Evolutionary conservation across 2,329 filamentous ascomycete species (phyloP), one percentile per base, ranked within the genome.

Genomic region (Microcera coccophila): DNA sequence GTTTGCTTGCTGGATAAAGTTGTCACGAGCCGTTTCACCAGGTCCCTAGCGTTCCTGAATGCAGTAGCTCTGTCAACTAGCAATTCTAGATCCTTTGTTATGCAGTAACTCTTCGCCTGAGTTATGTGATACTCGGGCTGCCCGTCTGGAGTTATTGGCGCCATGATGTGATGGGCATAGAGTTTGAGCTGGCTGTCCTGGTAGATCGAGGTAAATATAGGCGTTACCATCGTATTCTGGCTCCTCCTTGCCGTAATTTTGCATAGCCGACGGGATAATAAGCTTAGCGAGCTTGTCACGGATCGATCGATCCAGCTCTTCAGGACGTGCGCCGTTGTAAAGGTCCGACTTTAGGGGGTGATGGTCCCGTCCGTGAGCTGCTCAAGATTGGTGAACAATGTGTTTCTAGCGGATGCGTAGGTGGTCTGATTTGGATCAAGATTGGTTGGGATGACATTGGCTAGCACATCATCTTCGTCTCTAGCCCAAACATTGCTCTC

Each of bases 41-140:
- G 51, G 34, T 72, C 65, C 44, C 67, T 55, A 1, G 54, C 50
- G 53, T 73, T 72, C 36, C 54, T 60, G 46, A 69, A 68, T 37
- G 65, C 64, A 3, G 57, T 58, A 8, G 57, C 61, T 15, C 67
- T 69, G 40, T 60, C 12, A 14, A 54, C 35, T 42, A 69, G 72
- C 2, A 36, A 52, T 2, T 68, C 51, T 4, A 36, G 20, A 37
- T 50, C 42, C 22, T 36, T 37, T 0, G 58, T 67, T 52, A 71
- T 46, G 3, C 2, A 42, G 17, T 31, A 69, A 2, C n/a, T 37
- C 0, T 46, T 40, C 2, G 70, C 4, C 41, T 63, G 50, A 10
- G 63, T 69, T 64, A 71, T 73, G 38, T 71, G 58, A 54, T 72
- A 73, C 54, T 63, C 62, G 5, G 62, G 64, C 37, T 37, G 62